These are phyloP conservation scores for Candolleomyces eurysporus DNA, from an alignment of 768 basidiomycete species.

Conservation along the genomic window DNA sequence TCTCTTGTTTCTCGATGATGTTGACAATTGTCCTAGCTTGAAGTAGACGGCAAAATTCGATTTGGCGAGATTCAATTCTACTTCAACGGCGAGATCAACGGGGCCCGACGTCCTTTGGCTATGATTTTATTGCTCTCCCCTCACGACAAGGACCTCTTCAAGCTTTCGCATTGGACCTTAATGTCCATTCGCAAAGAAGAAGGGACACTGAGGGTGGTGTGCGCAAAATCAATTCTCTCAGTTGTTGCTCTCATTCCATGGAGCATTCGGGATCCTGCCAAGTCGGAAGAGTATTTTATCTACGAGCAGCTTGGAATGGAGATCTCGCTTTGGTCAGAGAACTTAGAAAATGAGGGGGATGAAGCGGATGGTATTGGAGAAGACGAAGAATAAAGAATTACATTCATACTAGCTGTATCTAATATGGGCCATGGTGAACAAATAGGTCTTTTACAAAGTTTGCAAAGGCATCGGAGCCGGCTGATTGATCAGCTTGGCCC, in stretches of 20 bases:
- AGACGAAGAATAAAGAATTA: not conserved
- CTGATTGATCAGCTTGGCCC: no score
- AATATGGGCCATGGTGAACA: no score
- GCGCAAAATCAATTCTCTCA: not conserved
- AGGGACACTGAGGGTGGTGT: not conserved
- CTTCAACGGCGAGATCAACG: not conserved
- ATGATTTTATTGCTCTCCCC: not conserved
- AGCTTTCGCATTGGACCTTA: not conserved
- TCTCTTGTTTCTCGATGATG: not conserved
- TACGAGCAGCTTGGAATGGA: not conserved
- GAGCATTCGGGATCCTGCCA: not conserved
- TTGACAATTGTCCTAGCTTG: not conserved
- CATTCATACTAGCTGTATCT: no score
- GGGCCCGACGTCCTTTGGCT: not conserved
- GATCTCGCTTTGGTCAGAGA: not conserved
- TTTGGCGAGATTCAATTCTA: not conserved
- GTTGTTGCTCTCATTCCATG: not conserved
- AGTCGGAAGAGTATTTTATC: not conserved
- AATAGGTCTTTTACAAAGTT: no score
- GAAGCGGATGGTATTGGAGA: not conserved
- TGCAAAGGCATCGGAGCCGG: no score
- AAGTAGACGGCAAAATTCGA: not conserved
- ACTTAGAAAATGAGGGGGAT: not conserved
- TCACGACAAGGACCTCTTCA: not conserved
- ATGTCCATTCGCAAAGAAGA: not conserved